Evolutionary conservation across 108 stramenopile species (phyloP).

Genomic region (Nitzschia palea): DNA sequence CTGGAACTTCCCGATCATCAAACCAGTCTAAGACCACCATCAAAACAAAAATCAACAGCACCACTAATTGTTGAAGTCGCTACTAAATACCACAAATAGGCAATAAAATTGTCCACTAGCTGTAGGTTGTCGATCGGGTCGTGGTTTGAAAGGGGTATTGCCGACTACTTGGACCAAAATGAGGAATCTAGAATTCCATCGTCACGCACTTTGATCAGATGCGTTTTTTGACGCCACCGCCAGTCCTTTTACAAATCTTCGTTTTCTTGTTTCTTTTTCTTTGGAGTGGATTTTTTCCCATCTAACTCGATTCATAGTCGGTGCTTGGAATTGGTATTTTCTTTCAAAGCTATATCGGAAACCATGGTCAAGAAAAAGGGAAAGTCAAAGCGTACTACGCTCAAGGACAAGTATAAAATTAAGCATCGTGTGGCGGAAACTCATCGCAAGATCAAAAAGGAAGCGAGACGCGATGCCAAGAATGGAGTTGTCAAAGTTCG

Average conservation of each 20-base stretch:
- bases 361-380: slow-evolving; percentile 98
- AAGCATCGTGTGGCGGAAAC: slow-evolving; percentile 91
- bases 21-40: not conserved
- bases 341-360: not conserved
- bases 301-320: too few species aligned
- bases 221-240: slow-evolving; percentile 2
- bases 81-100: not conserved
- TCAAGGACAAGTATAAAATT: slow-evolving; percentile 99
- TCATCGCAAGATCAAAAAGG: slow-evolving; percentile 89
- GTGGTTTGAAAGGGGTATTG: too few species aligned
- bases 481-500: slow-evolving; percentile 56
- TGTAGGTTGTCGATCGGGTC: not conserved
- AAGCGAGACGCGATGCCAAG: slow-evolving; percentile 83
- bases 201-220: not conserved
- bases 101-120: not conserved
- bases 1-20: not conserved
- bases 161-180: not conserved
- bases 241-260: slow-evolving; percentile 8
- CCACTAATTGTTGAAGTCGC: slow-evolving; percentile 6
- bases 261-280: not conserved
- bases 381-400: slow-evolving; percentile 94
- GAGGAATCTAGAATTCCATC: slow-evolving; percentile 18
- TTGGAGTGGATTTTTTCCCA: not conserved
- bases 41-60: not conserved
- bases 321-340: not conserved